Conservation (phyloP, 2,329 filamentous ascomycete species). For the Fonsecaea nubica region DNA sequence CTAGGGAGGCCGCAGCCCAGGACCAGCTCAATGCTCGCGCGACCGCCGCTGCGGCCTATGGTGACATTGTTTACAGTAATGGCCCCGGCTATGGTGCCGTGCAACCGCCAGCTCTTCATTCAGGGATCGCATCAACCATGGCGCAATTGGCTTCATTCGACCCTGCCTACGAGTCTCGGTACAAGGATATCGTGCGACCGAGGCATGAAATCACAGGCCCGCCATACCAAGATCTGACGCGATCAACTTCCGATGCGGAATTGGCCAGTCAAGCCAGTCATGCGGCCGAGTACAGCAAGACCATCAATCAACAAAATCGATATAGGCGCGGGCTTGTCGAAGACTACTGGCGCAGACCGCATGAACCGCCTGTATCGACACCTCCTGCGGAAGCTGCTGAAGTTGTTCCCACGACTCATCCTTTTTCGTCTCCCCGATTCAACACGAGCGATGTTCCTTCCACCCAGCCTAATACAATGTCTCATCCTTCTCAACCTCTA, state of each 20-base stretch:
- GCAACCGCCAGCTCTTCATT: constrained; percentile 72
- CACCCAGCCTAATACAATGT: constrained; percentile 23
- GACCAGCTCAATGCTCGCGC: constrained; percentile 59
- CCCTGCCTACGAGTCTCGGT: constrained; percentile 82
- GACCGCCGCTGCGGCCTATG: constrained; percentile 67
- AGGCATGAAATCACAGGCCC: constrained; percentile 88
- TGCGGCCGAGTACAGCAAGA: constrained; percentile 88
- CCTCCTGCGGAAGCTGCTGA: constrained; percentile 46
- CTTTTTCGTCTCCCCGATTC: constrained; percentile 37
- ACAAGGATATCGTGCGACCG: constrained; percentile 80
- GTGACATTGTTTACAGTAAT: constrained; percentile 88
- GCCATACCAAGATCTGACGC: constrained; percentile 84
- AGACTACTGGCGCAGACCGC: constrained; percentile 79
- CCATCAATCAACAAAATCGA: constrained; percentile 77
- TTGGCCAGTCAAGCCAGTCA: constrained; percentile 86
- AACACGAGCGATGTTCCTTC: constrained; percentile 34
- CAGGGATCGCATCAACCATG: constrained; percentile 72
- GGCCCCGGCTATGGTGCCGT: constrained; percentile 68
- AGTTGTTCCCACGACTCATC: constrained; percentile 41
- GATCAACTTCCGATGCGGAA: constrained; percentile 76
- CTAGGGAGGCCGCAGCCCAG: constrained; percentile 76
- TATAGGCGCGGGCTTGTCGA: constrained; percentile 81
- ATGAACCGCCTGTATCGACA: constrained; percentile 72
- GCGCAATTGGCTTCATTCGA: constrained; percentile 85
- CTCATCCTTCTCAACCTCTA: constrained; percentile 46